Evolutionary conservation across 495 filamentous ascomycete species (phyloP), one percentile per base, ranked within the genome.

Genomic region (Bryoglossum gracile): DNA sequence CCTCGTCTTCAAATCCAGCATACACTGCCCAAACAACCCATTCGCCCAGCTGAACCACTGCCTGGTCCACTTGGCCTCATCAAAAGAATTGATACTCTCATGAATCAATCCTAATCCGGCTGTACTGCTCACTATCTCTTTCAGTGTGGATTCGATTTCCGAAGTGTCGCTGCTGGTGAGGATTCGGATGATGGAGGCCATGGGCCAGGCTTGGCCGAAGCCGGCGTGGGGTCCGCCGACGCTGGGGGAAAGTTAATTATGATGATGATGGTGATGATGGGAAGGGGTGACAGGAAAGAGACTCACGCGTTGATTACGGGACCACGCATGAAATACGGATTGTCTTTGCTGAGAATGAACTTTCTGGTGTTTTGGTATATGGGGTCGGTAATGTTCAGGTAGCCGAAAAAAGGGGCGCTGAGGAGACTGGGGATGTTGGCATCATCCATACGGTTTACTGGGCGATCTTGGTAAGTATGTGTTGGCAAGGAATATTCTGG

Each of bases 1-100:
- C 38, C 68, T 68, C 8, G 55, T 43, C 23, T 68, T 57, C 36
- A 86, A 54, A 56, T 82, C 75, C 43, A 84, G 58, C 30, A 86
- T 72, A 69, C 78, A 74, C 59, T 82, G 74, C 11, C 80, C 81
- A 60, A 84, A 84, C 43, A 85, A 64, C 13, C 81, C 80, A 56
- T 85, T 84, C 8, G 78, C 80, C 81, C 81, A 83, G 0, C 77
- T 78, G 51, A 84, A 83, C 80, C 81, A 84, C 56, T 77, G 73
- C 57, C 81, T 65, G 8, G 80, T 78, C 77, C 78, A 84, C 21
- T 68, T 53, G 1, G 39, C 62, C 28, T 55, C 60, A 51, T 81
- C 65, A 34, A 67, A 77, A 4, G 34, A 8, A 16, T 37, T 37
- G 34, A 37, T 37, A 53, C 70, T 74, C 62, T 75, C 72, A 52